Conservation (phyloP, 116 monocot species). For the Cymodocea nodosa region DNA sequence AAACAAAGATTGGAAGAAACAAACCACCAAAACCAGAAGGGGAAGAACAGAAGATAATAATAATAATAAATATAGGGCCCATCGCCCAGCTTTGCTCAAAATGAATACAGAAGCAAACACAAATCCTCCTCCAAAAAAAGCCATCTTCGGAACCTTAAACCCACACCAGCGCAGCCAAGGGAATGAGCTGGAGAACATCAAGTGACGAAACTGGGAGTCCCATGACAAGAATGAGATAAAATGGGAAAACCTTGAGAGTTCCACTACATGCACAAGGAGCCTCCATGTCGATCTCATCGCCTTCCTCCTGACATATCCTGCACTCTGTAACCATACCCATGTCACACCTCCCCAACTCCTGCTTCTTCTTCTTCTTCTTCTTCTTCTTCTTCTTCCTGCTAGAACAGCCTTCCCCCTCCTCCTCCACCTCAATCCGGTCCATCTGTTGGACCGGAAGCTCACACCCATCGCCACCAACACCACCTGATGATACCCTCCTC, state of each 20-base stretch:
- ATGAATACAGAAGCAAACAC: too few species aligned
- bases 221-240: neutral
- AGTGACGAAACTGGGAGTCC: neutral
- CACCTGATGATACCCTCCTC: neutral
- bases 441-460: neutral
- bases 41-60: neutral
- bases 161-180: neutral
- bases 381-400: slow-evolving; percentile 15
- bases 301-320: slow-evolving; percentile 97
- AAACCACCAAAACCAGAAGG: neutral
- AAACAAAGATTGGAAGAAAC: neutral
- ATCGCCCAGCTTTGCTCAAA: too few species aligned
- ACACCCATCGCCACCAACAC: neutral
- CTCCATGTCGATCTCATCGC: slow-evolving; percentile 70
- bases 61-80: too few species aligned
- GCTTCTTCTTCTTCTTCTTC: too few species aligned
- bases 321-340: slow-evolving; percentile 46
- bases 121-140: too few species aligned
- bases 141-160: neutral
- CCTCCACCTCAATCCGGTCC: neutral
- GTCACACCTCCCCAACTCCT: neutral
- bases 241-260: slow-evolving; percentile 21
- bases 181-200: neutral
- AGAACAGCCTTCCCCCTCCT: slow-evolving; percentile 13
- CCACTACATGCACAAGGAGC: slow-evolving; percentile 83